Evolutionary conservation across 2,329 filamentous ascomycete species (phyloP), one percentile per base, ranked within the genome.

Genomic region (Mollisiaceae sp.): DNA sequence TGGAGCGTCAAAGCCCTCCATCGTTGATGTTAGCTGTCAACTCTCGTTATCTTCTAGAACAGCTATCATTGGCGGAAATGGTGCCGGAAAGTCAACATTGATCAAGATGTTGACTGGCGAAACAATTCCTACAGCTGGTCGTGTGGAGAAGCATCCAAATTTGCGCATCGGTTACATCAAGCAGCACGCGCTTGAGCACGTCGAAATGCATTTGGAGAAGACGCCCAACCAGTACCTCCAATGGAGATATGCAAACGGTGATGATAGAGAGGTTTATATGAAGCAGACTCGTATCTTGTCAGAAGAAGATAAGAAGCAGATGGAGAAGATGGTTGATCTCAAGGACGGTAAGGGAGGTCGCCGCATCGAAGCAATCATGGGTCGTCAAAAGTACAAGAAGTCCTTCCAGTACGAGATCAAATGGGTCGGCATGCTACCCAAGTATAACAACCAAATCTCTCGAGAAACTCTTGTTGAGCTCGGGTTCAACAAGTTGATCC

Each of bases 111-210:
- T 99, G 65, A 99, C 95, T 12, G 95, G 94, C 72, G 95, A 98
- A 79, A 88, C 89, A 22, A 90, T 97, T 71, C 95, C 92, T 18
- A 91, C 91, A 68, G 80, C 81, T 22, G 95, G 95, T 69, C 92
- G 89, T 77, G 95, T 99, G 27, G 94, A 98, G 84, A 98, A 98
- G 84, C 95, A 99, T 79, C 95, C 95, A 72, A 99, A 99, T 79
- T 82, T 99, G 76, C 94, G 95, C 85, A 97, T 99, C 74, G 95
- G 95, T 62, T 99, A 99, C 83, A 98, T 99, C 83, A 98, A 98
- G 83, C 95, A 99, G 83, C 95, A 99, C 79, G 95, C 95, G 54
- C 86, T 99, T 14, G 95, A 99, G 84, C 95, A 99, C 87, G 95
- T 99, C 12, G 94, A 99, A 82, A 97, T 97, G 94, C 95, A 99